A percentile compares a stretch with the other conserved stretches of the same genome.
Conservation (phyloP, 805 yeast genomes). For the Metschnikowia corniflorae region DNA sequence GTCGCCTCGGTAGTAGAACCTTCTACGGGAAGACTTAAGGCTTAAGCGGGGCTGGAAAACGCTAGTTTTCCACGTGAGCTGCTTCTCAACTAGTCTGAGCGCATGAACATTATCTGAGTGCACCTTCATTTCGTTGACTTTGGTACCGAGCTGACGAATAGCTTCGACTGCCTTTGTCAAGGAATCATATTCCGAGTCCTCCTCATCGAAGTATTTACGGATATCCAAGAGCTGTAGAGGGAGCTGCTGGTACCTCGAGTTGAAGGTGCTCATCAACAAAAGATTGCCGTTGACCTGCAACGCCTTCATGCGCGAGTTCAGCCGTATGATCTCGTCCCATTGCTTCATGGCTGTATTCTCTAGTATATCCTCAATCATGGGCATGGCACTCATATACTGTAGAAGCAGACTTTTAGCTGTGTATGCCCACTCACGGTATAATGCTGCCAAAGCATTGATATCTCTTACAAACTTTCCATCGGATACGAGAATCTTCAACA, state of each 20-base stretch:
- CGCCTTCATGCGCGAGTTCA: conserved; percentile 47
- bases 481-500: conserved; percentile 51
- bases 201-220: conserved; percentile 37
- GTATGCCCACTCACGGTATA: conserved; percentile 62
- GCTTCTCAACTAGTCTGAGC: conserved; percentile 49
- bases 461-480: conserved; percentile 67
- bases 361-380: conserved; percentile 55
- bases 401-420: conserved; percentile 53
- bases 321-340: conserved; percentile 56
- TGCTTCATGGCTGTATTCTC: conserved; percentile 48
- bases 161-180: conserved; percentile 52
- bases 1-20: conserved; percentile 54
- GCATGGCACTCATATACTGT: conserved; percentile 58
- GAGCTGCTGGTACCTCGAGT: conserved; percentile 46
- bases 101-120: conserved; percentile 57
- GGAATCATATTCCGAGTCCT: conserved; percentile 49
- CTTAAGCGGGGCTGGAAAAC: conserved; percentile 40
- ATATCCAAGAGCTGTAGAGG: conserved; percentile 63
- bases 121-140: conserved; percentile 60
- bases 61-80: conserved; percentile 50
- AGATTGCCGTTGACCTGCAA: conserved; percentile 40
- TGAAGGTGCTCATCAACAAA: conserved; percentile 40
- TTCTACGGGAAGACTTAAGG: conserved; percentile 47
- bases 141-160: conserved; percentile 51
- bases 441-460: conserved; percentile 47